phyloP scores from a whole-genome alignment of 352 stramenopile species.

The Phytophthora ramorum region DNA sequence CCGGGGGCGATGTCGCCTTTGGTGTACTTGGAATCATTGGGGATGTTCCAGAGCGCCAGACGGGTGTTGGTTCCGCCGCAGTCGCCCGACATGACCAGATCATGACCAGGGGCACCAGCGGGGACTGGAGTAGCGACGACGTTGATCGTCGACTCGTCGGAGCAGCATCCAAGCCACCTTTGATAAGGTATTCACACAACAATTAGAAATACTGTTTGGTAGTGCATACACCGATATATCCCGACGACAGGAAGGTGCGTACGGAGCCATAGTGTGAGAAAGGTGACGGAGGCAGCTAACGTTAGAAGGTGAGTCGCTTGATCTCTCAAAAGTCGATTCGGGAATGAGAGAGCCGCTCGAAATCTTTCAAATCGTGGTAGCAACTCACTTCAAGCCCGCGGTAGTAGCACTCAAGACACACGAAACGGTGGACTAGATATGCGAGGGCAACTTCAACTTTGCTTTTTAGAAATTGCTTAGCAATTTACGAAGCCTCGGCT shows the following conservation, averaged over 20 bases:
- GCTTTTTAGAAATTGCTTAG: not conserved
- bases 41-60: conserved; percentile 86
- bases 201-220: not conserved
- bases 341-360: conserved; percentile 5
- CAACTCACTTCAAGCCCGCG: conserved; percentile 6
- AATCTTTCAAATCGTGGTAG: conserved; percentile 6
- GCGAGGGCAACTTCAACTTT: conserved; percentile 2
- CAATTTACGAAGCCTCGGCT: too few relatives aligned
- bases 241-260: conserved; percentile 1
- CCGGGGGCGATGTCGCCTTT: conserved; percentile 50
- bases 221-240: not conserved
- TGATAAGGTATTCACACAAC: not conserved
- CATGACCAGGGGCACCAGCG: not conserved
- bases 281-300: not conserved
- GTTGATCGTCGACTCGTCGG: conserved; percentile 8
- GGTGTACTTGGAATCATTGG: conserved; percentile 37
- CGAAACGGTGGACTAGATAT: not conserved
- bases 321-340: conserved; percentile 11
- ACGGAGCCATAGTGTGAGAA: conserved; percentile 7
- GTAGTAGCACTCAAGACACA: not conserved
- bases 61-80: conserved; percentile 97
- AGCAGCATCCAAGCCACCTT: conserved; percentile 21
- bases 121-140: conserved; percentile 1
- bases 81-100: conserved; percentile 89
- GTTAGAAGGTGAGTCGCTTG: not conserved